phyloP scores from a whole-genome alignment of 2,329 filamentous ascomycete genomes.

The Sclerotinia trifoliorum region DNA sequence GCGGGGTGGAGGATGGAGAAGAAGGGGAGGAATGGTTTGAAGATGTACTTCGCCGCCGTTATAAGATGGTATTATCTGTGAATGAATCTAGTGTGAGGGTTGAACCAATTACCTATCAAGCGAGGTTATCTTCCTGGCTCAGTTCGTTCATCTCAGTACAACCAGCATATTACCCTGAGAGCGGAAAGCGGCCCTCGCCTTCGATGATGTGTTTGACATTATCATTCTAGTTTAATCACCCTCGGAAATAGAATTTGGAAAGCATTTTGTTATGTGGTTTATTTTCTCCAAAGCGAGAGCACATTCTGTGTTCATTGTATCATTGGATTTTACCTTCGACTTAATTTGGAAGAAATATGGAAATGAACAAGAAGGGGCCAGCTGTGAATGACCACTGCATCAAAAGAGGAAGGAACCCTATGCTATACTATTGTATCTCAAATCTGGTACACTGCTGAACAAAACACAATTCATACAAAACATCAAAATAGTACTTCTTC shows the following conservation, averaged over 20 bases:
- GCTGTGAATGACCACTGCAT: background rate
- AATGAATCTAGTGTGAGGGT: too few relatives aligned
- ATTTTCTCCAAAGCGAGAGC: background rate
- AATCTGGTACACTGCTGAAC: background rate
- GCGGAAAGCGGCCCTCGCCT: background rate
- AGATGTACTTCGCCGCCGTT: background rate
- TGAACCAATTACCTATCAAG: background rate
- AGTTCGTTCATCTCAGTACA: background rate
- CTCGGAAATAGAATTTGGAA: background rate
- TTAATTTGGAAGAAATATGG: background rate
- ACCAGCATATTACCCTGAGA: background rate
- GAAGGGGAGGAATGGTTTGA: conserved; percentile 1
- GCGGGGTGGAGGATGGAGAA: background rate
- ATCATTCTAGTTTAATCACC: background rate
- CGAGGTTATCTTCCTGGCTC: background rate
- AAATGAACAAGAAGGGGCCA: background rate
- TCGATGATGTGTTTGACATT: background rate
- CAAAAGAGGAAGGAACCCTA: background rate
- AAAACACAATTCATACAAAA: background rate
- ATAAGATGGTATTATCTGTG: background rate
- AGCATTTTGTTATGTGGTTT: background rate
- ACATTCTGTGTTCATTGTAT: background rate
- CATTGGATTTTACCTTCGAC: background rate
- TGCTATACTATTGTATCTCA: background rate
- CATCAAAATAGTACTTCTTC: conserved; percentile 3